These are phyloP conservation scores for Sordariomycetes sp. DNA, from an alignment of 2,329 filamentous ascomycete genomes.

Conservation along the genomic window DNA sequence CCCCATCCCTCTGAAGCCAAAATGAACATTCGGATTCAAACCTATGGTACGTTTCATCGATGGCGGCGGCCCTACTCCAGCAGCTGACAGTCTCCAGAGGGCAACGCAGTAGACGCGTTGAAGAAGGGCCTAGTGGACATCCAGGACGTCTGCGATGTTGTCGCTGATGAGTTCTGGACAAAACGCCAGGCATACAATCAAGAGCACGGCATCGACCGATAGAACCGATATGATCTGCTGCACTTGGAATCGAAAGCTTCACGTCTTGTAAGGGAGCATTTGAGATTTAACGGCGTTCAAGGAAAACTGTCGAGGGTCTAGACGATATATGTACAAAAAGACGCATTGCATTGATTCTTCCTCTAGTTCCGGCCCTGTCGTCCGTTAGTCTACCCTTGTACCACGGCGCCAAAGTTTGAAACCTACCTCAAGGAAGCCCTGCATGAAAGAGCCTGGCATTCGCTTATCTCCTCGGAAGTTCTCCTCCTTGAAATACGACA, in stretches of 20 bases:
- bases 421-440: constrained; percentile 86
- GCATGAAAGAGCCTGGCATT: constrained; percentile 84
- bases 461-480: constrained; percentile 65
- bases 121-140: constrained; percentile 86
- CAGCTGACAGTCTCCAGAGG: constrained; percentile 43
- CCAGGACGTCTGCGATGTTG: constrained; percentile 85
- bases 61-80: background rate
- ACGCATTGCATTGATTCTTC: constrained; percentile 10
- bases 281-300: constrained; percentile 19
- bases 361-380: constrained; percentile 47
- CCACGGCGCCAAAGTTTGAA: too few relatives aligned
- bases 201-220: constrained; percentile 19
- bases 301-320: constrained; percentile 14
- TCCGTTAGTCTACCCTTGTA: constrained; percentile 9
- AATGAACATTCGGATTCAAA: constrained; percentile 97
- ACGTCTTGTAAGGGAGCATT: constrained; percentile 12
- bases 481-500: constrained; percentile 93
- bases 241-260: too few relatives aligned
- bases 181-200: constrained; percentile 33
- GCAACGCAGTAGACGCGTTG: constrained; percentile 73
- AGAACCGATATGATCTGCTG: too few relatives aligned
- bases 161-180: constrained; percentile 77
- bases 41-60: constrained; percentile 60
- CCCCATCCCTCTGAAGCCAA: constrained; percentile 92
- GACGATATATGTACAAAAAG: constrained; percentile 23